Percentiles rank a stretch among this genome's conserved stretches.
Evolutionary conservation across 257 asterid genomes (phyloP).

Genomic region (Salvia hispanica): DNA sequence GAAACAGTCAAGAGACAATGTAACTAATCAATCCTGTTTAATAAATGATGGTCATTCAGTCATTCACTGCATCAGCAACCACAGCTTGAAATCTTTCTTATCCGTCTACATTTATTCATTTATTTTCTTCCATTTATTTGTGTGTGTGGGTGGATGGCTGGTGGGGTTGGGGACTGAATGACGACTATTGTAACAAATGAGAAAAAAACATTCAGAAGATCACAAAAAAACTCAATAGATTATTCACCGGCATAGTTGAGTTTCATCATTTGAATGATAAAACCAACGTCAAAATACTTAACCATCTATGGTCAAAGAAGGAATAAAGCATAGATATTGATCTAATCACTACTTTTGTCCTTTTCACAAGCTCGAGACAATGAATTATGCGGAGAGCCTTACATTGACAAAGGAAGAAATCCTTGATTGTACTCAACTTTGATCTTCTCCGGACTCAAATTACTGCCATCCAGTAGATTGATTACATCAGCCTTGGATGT

Average conservation of each 20-base stretch:
- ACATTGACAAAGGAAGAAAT: constrained; percentile 49
- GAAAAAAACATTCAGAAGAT: neutral
- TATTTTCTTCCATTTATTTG: neutral
- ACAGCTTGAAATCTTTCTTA: neutral
- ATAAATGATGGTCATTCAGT: neutral
- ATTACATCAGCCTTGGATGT: constrained; percentile 56
- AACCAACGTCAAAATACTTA: neutral
- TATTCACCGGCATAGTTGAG: neutral
- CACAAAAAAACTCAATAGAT: neutral
- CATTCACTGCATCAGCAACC: constrained; percentile 6
- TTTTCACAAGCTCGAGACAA: constrained; percentile 8
- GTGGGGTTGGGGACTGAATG: neutral
- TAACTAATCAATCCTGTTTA: neutral
- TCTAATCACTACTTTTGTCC: neutral
- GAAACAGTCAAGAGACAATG: neutral
- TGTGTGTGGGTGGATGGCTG: neutral
- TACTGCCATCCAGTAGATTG: constrained; percentile 47
- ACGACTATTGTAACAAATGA: neutral
- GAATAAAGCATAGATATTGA: constrained; percentile 18
- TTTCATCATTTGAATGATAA: neutral
- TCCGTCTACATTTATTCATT: neutral
- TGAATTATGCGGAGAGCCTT: constrained; percentile 31
- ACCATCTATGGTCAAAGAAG: constrained; percentile 1
- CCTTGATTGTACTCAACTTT: constrained; percentile 54
- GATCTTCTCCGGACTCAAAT: constrained; percentile 50